Conservation (phyloP, 495 filamentous ascomycete genomes). For the Aspergillus biplanus region DNA sequence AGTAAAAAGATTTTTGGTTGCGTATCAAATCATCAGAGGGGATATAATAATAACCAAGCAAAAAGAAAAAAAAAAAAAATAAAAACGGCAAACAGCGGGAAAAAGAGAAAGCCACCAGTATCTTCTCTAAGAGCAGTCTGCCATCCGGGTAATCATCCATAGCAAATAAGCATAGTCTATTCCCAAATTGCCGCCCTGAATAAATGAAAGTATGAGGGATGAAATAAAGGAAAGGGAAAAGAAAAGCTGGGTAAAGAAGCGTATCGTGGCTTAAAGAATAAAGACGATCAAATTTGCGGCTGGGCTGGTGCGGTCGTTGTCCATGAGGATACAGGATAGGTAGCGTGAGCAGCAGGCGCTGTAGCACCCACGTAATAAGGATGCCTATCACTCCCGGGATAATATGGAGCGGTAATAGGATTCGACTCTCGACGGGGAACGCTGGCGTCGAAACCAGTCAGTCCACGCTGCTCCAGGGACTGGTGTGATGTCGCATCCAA, state of each 20-base stretch:
- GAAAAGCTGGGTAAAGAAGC: slow-evolving; percentile 12
- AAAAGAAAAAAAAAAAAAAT: slow-evolving; percentile 16
- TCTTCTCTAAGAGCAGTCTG: slow-evolving; percentile 31
- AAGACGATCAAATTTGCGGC: slow-evolving; percentile 42
- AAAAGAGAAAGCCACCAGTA: slow-evolving; percentile 24
- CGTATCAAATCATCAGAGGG: slow-evolving; percentile 28
- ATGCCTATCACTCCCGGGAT: slow-evolving; percentile 34
- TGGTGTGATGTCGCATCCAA: slow-evolving; percentile 35
- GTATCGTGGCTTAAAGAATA: slow-evolving; percentile 5
- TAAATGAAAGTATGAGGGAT: slow-evolving; percentile 17
- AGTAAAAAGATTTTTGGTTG: slow-evolving; percentile 23
- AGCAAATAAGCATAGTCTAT: slow-evolving; percentile 32
- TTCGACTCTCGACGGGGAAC: slow-evolving; percentile 48
- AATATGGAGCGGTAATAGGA: slow-evolving; percentile 41
- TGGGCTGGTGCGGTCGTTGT: slow-evolving; percentile 49
- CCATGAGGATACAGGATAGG: slow-evolving; percentile 46
- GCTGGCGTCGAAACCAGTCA: slow-evolving; percentile 41
- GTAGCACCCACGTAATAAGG: slow-evolving; percentile 43
- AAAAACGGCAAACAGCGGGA: slow-evolving; percentile 4
- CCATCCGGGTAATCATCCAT: slow-evolving; percentile 28
- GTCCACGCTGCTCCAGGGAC: slow-evolving; percentile 37
- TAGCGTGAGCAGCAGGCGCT: slow-evolving; percentile 35
- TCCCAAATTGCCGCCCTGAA: slow-evolving; percentile 32
- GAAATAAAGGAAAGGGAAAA: slow-evolving; percentile 14
- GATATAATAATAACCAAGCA: slow-evolving; percentile 11